Evolutionary conservation across 495 filamentous ascomycete genomes (phyloP).

Genomic region (Xylaria grammica): DNA sequence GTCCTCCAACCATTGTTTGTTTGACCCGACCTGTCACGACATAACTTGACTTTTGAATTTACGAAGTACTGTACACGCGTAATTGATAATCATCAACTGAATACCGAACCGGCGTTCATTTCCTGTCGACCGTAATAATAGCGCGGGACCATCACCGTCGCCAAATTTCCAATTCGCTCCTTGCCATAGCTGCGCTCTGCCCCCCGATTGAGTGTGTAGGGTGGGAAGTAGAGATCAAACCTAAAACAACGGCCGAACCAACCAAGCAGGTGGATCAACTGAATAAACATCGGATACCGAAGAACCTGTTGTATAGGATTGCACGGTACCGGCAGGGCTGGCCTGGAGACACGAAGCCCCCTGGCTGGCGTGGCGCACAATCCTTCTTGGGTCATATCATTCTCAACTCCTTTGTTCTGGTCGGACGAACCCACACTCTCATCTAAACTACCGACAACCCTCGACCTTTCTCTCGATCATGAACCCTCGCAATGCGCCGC

Average conservation of each 20-base stretch:
- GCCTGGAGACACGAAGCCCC: slow-evolving; percentile 27
- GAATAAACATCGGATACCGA: slow-evolving; percentile 15
- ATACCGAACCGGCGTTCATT: slow-evolving; percentile 1
- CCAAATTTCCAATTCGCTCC: background rate
- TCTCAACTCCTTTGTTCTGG: slow-evolving; percentile 14
- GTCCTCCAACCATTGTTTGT: background rate
- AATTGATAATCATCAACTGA: slow-evolving; percentile 12
- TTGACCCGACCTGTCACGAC: slow-evolving; percentile 8
- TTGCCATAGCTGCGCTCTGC: background rate
- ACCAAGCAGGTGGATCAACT: background rate
- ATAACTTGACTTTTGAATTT: background rate
- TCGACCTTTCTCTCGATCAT: slow-evolving; percentile 37
- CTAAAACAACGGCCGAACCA: background rate
- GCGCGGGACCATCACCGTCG: background rate
- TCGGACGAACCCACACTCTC: background rate
- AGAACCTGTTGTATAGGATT: slow-evolving; percentile 25
- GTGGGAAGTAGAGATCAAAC: slow-evolving; percentile 6
- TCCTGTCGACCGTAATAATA: background rate
- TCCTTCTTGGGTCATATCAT: slow-evolving; percentile 13
- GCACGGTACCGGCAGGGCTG: slow-evolving; percentile 24
- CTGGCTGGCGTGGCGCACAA: slow-evolving; percentile 34
- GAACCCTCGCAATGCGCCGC: slow-evolving; percentile 63
- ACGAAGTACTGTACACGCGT: background rate
- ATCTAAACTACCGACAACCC: background rate
- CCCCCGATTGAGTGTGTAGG: background rate